Conservation (phyloP, 2,329 filamentous ascomycete species). For the Exserohilum turcica region DNA sequence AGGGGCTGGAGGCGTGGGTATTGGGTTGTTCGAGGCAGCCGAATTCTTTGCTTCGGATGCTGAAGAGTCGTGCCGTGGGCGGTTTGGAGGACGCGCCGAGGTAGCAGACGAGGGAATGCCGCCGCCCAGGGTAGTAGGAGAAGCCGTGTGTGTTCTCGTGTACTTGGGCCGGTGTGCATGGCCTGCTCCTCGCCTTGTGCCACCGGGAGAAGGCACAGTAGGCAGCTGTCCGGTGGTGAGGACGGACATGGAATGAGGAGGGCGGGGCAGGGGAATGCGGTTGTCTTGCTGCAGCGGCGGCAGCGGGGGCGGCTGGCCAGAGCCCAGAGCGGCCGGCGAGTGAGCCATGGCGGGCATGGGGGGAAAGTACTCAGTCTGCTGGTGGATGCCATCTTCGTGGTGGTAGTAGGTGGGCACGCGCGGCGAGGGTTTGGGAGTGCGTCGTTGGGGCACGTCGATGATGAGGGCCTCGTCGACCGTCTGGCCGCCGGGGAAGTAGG, state of each 20-base stretch:
- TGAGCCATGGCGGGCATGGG: slow-evolving; percentile 59
- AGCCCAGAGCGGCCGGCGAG: slow-evolving; percentile 47
- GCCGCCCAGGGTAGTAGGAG: slow-evolving; percentile 68
- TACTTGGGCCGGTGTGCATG: slow-evolving; percentile 63
- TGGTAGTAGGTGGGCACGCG: slow-evolving; percentile 58
- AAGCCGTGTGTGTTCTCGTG: slow-evolving; percentile 76
- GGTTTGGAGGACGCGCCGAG: slow-evolving; percentile 32
- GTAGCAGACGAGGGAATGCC: slow-evolving; percentile 50
- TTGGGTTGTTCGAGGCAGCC: slow-evolving; percentile 54
- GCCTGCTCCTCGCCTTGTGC: slow-evolving; percentile 56
- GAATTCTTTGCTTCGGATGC: slow-evolving; percentile 53
- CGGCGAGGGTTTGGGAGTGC: slow-evolving; percentile 82
- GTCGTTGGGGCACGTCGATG: slow-evolving; percentile 80
- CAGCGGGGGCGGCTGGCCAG: slow-evolving; percentile 35
- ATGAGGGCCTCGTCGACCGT: slow-evolving; percentile 85
- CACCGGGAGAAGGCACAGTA: slow-evolving; percentile 81
- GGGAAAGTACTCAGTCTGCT: slow-evolving; percentile 81
- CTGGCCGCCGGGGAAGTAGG: slow-evolving; percentile 85
- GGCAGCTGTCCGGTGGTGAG: slow-evolving; percentile 80
- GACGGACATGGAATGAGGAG: slow-evolving; percentile 72
- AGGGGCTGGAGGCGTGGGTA: slow-evolving; percentile 60
- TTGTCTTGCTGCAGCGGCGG: slow-evolving; percentile 31
- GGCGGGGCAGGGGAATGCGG: slow-evolving; percentile 46
- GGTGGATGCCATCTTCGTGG: slow-evolving; percentile 68
- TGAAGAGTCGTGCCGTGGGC: slow-evolving; percentile 48